Conservation (phyloP, 1,284 basidiomycete genomes). For the Moesziomyces globuligerus region DNA sequence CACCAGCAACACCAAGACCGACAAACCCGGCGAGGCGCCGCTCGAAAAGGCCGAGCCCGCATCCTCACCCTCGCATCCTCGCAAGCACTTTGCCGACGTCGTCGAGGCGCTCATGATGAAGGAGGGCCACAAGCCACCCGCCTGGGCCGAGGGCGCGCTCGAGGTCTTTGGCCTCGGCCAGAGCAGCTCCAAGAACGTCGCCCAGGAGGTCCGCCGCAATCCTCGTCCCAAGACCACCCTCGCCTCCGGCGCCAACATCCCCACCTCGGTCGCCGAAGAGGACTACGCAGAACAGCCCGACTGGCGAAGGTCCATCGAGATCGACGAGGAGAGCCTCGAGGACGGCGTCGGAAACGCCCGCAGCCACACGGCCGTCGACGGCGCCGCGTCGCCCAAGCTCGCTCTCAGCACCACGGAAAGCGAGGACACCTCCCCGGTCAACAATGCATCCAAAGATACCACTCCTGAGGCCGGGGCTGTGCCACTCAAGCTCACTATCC, state of each 20-base stretch:
- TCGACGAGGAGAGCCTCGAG: slow-evolving; percentile 27
- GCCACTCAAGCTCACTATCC: no score
- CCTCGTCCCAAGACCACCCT: slow-evolving; percentile 37
- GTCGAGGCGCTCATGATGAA: slow-evolving; percentile 61
- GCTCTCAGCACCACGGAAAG: slow-evolving; percentile 17
- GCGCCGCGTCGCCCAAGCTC: slow-evolving; percentile 12
- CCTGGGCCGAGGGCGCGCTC: slow-evolving; percentile 62
- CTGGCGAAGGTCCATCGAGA: slow-evolving; percentile 21
- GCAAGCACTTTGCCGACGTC: slow-evolving; percentile 56
- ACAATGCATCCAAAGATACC: slow-evolving; percentile 3
- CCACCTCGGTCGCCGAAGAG: slow-evolving; percentile 53
- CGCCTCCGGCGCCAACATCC: slow-evolving; percentile 43
- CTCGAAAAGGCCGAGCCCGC: slow-evolving; percentile 10
- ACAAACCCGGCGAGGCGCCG: slow-evolving; percentile 10
- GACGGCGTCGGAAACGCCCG: slow-evolving; percentile 23
- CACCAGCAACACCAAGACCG: slow-evolving; percentile 1
- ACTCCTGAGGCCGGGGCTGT: background rate
- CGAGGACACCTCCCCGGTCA: slow-evolving; percentile 5
- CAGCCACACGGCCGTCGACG: slow-evolving; percentile 32
- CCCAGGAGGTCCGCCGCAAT: slow-evolving; percentile 53
- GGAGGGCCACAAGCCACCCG: slow-evolving; percentile 56
- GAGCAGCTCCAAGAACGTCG: slow-evolving; percentile 56
- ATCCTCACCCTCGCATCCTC: slow-evolving; percentile 16
- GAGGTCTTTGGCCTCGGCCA: slow-evolving; percentile 61
- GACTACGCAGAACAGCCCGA: slow-evolving; percentile 15